phyloP scores from a whole-genome alignment of 2,329 filamentous ascomycete species.

The Ophiostoma montium region DNA sequence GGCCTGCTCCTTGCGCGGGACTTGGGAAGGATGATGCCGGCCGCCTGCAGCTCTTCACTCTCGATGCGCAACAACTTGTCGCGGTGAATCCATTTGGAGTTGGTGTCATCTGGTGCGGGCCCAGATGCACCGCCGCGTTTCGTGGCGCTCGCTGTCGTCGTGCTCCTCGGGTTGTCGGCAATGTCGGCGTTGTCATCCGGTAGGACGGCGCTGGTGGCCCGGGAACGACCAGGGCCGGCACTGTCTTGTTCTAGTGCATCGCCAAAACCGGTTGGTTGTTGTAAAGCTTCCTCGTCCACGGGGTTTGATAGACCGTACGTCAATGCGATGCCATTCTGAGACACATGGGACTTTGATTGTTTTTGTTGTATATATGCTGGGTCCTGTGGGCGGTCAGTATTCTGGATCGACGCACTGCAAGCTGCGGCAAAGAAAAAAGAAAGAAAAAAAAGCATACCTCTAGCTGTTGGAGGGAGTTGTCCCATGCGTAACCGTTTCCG shows the following conservation, averaged over 20 bases:
- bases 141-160: background rate
- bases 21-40: conserved; percentile 50
- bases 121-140: conserved; percentile 18
- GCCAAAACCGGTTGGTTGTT: conserved; percentile 10
- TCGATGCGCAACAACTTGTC: conserved; percentile 76
- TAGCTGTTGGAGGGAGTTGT: conserved; percentile 3
- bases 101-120: conserved; percentile 31
- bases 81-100: conserved; percentile 72
- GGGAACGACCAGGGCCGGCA: conserved; percentile 25
- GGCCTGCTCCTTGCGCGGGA: conserved; percentile 32
- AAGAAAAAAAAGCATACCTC: conserved; percentile 12
- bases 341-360: background rate
- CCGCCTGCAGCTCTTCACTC: conserved; percentile 64
- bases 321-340: background rate
- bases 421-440: background rate
- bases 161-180: background rate
- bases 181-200: background rate
- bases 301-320: background rate
- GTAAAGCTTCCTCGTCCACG: background rate
- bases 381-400: conserved; percentile 5
- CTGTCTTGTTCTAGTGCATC: conserved; percentile 15
- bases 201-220: conserved; percentile 14
- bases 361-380: conserved; percentile 9
- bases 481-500: conserved; percentile 26
- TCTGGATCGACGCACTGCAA: no score